These are phyloP conservation scores for Xylaria sp. DNA, from an alignment of 2,329 filamentous ascomycete species.

Conservation along the genomic window DNA sequence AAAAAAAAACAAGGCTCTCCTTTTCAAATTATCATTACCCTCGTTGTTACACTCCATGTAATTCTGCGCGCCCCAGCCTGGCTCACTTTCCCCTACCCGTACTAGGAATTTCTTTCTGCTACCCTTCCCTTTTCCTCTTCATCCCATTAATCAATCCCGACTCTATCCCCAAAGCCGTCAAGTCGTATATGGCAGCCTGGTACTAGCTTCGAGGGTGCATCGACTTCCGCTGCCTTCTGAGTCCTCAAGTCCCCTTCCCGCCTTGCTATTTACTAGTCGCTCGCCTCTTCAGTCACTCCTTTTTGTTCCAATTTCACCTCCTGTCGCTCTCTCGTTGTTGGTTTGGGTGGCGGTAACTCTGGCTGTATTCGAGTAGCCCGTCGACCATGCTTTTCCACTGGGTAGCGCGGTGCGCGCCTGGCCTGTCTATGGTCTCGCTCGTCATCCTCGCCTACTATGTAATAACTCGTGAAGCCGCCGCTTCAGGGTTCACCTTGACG, in stretches of 20 bases:
- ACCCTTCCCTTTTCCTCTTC: slow-evolving; percentile 21
- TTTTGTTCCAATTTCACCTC: slow-evolving; percentile 25
- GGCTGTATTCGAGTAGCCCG: slow-evolving; percentile 30
- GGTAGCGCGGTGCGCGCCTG: slow-evolving; percentile 60
- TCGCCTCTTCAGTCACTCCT: slow-evolving; percentile 28
- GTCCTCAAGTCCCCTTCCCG: slow-evolving; percentile 30
- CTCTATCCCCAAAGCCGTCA: slow-evolving; percentile 17
- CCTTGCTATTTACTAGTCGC: slow-evolving; percentile 31
- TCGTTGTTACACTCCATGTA: slow-evolving; percentile 31
- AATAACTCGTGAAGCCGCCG: slow-evolving; percentile 55
- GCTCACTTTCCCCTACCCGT: slow-evolving; percentile 31
- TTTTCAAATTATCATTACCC: slow-evolving; percentile 42
- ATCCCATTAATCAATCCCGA: slow-evolving; percentile 28
- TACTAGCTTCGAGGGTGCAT: slow-evolving; percentile 28
- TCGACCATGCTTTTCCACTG: slow-evolving; percentile 56
- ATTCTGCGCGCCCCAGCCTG: slow-evolving; percentile 27
- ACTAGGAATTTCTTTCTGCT: slow-evolving; percentile 28
- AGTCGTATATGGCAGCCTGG: slow-evolving; percentile 30
- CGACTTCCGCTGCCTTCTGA: slow-evolving; percentile 32
- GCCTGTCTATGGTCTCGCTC: slow-evolving; percentile 59
- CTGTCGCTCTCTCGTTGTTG: slow-evolving; percentile 26
- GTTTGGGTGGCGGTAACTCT: slow-evolving; percentile 28
- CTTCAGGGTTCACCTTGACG: slow-evolving; percentile 51
- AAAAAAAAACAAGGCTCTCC: slow-evolving; percentile 43
- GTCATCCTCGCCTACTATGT: slow-evolving; percentile 60